phyloP scores from a whole-genome alignment of 257 asterid genomes.

The Sherardia arvensis region DNA sequence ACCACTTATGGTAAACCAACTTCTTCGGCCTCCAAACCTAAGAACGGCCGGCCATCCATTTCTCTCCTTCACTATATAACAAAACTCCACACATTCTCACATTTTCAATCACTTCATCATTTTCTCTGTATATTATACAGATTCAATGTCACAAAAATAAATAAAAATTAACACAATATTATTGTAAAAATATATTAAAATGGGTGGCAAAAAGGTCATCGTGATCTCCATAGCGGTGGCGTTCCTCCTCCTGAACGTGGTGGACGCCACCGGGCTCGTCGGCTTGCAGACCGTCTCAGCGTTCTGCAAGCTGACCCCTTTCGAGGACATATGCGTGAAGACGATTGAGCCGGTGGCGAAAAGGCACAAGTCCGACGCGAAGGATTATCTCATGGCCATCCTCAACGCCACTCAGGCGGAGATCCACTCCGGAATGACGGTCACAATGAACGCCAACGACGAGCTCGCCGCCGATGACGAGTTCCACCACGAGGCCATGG shows the following conservation, averaged over 20 bases:
- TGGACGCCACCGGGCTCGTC: neutral
- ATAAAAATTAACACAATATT: too few species aligned
- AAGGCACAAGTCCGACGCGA: slow-evolving; percentile 36
- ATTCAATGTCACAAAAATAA: neutral
- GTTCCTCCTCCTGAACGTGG: neutral
- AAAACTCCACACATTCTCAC: neutral
- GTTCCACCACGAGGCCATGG: slow-evolving; percentile 27
- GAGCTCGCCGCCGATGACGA: slow-evolving; percentile 14
- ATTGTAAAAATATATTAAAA: too few species aligned
- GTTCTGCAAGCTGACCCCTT: slow-evolving; percentile 38
- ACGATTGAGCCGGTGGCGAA: slow-evolving; percentile 33
- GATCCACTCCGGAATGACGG: slow-evolving; percentile 24
- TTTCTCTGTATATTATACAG: neutral
- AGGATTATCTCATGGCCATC: slow-evolving; percentile 45
- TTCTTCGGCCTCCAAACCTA: neutral
- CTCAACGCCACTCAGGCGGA: slow-evolving; percentile 30
- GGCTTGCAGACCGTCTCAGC: slow-evolving; percentile 34
- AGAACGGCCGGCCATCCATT: too few species aligned
- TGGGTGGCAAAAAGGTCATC: neutral
- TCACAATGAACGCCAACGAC: slow-evolving; percentile 15
- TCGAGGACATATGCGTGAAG: slow-evolving; percentile 38
- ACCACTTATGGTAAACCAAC: neutral
- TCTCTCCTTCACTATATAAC: neutral
- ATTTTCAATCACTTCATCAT: neutral
- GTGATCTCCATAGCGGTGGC: neutral